phyloP scores from a whole-genome alignment of 2,329 filamentous ascomycete species.

The Colletotrichum australisinense region DNA sequence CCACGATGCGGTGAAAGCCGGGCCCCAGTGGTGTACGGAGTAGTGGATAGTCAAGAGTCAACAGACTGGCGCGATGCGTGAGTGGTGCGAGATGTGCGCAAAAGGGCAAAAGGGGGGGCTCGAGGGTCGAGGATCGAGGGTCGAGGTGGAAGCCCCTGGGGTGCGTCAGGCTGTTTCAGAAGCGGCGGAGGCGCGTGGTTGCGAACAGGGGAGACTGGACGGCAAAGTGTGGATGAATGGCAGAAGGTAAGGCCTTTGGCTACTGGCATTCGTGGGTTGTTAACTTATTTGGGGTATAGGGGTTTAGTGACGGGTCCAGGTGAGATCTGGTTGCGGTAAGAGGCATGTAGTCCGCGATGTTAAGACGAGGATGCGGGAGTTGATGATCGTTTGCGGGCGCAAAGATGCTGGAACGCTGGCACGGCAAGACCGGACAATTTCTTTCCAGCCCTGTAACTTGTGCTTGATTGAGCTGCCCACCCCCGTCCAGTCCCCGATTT shows the following conservation, averaged over 20 bases:
- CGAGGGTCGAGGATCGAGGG: conserved; percentile 40
- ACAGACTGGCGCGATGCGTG: conserved; percentile 23
- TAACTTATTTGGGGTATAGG: no score
- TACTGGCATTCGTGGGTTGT: no score
- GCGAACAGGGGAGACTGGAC: conserved; percentile 27
- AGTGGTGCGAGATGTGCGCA: conserved; percentile 29
- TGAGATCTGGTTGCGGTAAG: conserved; percentile 23
- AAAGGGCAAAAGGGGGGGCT: conserved; percentile 36
- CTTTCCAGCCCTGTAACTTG: neutral
- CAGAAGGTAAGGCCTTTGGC: neutral
- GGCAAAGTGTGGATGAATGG: conserved; percentile 9
- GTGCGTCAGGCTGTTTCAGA: conserved; percentile 55
- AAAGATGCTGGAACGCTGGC: neutral
- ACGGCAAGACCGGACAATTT: conserved; percentile 4
- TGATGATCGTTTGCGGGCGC: conserved; percentile 28
- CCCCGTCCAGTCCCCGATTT: neutral
- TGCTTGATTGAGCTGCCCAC: neutral
- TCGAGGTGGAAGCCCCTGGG: conserved; percentile 39
- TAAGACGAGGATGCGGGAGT: conserved; percentile 25
- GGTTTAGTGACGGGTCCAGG: neutral
- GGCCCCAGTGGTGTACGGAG: conserved; percentile 8
- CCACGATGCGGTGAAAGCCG: conserved; percentile 32
- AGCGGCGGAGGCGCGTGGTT: conserved; percentile 24
- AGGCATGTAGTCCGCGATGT: conserved; percentile 21
- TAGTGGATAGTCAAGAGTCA: conserved; percentile 3